Percentiles rank a stretch among this genome's conserved stretches.
phyloP scores from a whole-genome alignment of 1,139 yeast genomes.

The Casaregolazyma suthepensis region DNA sequence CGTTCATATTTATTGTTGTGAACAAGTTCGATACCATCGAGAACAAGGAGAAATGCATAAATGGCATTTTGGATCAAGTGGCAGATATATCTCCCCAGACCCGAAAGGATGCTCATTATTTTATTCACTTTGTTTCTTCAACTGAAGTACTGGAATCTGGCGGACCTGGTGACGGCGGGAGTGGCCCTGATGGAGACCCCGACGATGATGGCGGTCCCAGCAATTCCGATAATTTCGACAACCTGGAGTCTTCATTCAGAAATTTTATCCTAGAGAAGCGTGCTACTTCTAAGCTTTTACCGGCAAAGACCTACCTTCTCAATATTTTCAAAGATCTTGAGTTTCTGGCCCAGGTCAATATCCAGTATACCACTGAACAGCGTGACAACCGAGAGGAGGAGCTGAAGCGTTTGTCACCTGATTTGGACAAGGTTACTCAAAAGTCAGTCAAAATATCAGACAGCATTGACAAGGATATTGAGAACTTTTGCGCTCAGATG shows the following conservation, averaged over 20 bases:
- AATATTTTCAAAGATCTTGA: slow-evolving; percentile 66
- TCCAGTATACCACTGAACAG: slow-evolving; percentile 46
- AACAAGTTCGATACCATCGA: slow-evolving; percentile 82
- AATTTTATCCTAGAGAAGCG: slow-evolving; percentile 85
- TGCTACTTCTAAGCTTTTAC: slow-evolving; percentile 79
- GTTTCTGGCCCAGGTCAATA: slow-evolving; percentile 55
- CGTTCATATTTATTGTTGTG: slow-evolving; percentile 88
- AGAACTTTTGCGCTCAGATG: slow-evolving; percentile 49
- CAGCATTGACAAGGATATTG: slow-evolving; percentile 57
- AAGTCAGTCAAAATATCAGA: slow-evolving; percentile 54
- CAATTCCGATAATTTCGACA: slow-evolving; percentile 62
- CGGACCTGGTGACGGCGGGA: slow-evolving; percentile 34
- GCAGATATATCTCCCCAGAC: slow-evolving; percentile 85
- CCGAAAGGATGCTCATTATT: slow-evolving; percentile 75
- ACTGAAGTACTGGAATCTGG: slow-evolving; percentile 35
- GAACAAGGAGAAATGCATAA: slow-evolving; percentile 72
- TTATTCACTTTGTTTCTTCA: slow-evolving; percentile 91
- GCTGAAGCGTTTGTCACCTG: slow-evolving; percentile 47
- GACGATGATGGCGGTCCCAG: slow-evolving; percentile 23
- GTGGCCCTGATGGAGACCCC: slow-evolving; percentile 36
- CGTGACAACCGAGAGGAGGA: slow-evolving; percentile 36
- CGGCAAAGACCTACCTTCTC: slow-evolving; percentile 78
- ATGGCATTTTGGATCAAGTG: slow-evolving; percentile 79
- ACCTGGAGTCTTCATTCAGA: slow-evolving; percentile 75
- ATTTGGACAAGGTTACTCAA: slow-evolving; percentile 48